Conservation (phyloP, 129 eudicot species). For the Escallonia rubra region DNA sequence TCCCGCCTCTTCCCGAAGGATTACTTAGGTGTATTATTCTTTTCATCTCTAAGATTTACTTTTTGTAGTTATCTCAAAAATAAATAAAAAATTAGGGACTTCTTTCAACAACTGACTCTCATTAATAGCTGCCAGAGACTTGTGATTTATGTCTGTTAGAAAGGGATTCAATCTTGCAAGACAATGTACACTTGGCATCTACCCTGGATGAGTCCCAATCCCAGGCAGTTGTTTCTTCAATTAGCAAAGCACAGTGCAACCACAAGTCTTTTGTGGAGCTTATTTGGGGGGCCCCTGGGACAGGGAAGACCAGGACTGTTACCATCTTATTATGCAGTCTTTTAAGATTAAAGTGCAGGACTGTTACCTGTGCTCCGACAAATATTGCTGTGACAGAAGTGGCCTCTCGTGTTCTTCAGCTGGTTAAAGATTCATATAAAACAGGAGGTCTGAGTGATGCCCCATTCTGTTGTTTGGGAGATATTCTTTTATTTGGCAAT, state of each 20-base stretch:
- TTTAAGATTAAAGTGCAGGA: conserved; percentile 41
- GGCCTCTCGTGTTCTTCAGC: conserved; percentile 47
- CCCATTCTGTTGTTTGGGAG: conserved; percentile 31
- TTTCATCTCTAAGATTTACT: too few relatives aligned
- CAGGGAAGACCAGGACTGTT: conserved; percentile 62
- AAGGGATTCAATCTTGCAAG: too few relatives aligned
- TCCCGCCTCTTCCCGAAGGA: too few relatives aligned
- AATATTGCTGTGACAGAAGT: conserved; percentile 52
- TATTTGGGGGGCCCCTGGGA: conserved; percentile 83
- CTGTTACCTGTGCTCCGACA: conserved; percentile 61
- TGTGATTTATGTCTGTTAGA: too few relatives aligned
- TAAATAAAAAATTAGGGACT: too few relatives aligned
- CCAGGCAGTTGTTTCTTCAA: conserved; percentile 30
- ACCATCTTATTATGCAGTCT: conserved; percentile 43
- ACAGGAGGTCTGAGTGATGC: conserved; percentile 4
- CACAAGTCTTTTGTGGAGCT: conserved; percentile 57
- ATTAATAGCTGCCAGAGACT: too few relatives aligned
- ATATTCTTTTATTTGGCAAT: conserved; percentile 62
- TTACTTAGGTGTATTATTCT: too few relatives aligned
- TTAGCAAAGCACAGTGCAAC: conserved; percentile 31
- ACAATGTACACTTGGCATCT: neutral
- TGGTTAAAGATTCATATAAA: conserved; percentile 11
- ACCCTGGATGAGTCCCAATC: conserved; percentile 48
- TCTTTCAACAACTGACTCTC: too few relatives aligned
- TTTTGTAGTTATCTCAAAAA: too few relatives aligned